Evolutionary conservation across 2,329 filamentous ascomycete genomes (phyloP).

Genomic region (Alternaria postmessia): DNA sequence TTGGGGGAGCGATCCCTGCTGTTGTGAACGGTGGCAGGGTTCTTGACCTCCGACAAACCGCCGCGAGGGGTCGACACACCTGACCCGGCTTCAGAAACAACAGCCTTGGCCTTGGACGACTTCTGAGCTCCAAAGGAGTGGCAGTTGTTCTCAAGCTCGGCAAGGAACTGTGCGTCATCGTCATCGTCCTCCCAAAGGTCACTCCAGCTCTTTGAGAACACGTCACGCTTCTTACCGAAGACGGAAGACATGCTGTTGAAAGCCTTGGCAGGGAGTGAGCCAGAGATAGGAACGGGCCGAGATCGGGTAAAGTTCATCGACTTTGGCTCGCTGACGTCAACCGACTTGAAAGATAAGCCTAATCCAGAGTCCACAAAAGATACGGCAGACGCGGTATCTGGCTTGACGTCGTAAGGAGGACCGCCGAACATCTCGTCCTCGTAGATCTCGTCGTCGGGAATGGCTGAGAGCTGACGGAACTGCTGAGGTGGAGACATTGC

Average conservation of each 20-base stretch:
- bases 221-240: constrained; percentile 78
- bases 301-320: constrained; percentile 63
- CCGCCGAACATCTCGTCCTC: constrained; percentile 85
- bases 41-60: constrained; percentile 64
- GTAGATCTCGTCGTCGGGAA: constrained; percentile 80
- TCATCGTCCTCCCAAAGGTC: constrained; percentile 99
- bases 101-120: constrained; percentile 48
- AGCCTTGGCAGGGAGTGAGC: constrained; percentile 74
- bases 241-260: constrained; percentile 77
- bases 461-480: constrained; percentile 85
- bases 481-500: constrained; percentile 75
- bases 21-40: constrained; percentile 62
- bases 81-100: constrained; percentile 51
- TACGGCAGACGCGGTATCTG: constrained; percentile 80
- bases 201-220: constrained; percentile 98
- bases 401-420: constrained; percentile 78
- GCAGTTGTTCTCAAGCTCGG: constrained; percentile 69
- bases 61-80: constrained; percentile 60
- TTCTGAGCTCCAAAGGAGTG: constrained; percentile 52
- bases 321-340: constrained; percentile 57
- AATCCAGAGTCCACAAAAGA: constrained; percentile 86
- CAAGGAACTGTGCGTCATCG: constrained; percentile 65
- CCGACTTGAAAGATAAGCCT: constrained; percentile 80
- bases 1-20: constrained; percentile 51
- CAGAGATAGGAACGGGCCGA: constrained; percentile 78